Evolutionary conservation across 2,329 filamentous ascomycete species (phyloP), one percentile per base, ranked within the genome.

Genomic region (Trichoderma pleuroti): DNA sequence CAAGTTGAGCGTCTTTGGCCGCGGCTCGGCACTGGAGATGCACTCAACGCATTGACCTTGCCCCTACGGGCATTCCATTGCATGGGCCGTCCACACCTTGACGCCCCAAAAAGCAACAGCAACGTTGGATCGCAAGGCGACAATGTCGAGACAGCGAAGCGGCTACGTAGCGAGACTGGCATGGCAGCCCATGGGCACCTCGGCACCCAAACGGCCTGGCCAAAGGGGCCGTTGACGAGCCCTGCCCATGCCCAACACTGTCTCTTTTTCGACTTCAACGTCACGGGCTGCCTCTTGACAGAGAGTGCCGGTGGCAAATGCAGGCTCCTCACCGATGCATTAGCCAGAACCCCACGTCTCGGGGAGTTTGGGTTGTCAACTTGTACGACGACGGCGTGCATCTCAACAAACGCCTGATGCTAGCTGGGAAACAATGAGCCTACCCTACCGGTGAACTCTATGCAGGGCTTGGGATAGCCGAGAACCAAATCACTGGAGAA

Each of bases 391-490:
- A 61, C 56, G 36, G 26, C 65, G 36, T 49, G 54, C 65, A 30
- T 60, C 56, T 52, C 56, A 60, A 61, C 65, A 68, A 68, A 59
- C 34, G 56, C 32, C 39, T 52, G 65, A 61, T 61, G 54, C 54
- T 18, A n/a, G 46, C 30, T 42, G 14, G 54, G 39, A 32, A 61
- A 61, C 56, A 68, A 52, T 52, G 65, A 36, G 46, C 21, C 28
- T 46, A n/a, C 65, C 21, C 28, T 46, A n/a, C 65, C 30, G 56
- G 56, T 34, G 12, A 59, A 59, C 34, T 32, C 5, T 32, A 67
- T 67, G 65, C 56, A 68, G 52, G 65, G 65, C 21, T 52, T 56
- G 56, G 56, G 56, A 68, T 61, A 68, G 65, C 65, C 65, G 65
- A 49, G 36, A 60, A 39, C 65, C 65, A 60, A 46, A 57, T 24